These are phyloP conservation scores for Juglanconis juglandina DNA, from an alignment of 2,329 filamentous ascomycete genomes.

Conservation along the genomic window DNA sequence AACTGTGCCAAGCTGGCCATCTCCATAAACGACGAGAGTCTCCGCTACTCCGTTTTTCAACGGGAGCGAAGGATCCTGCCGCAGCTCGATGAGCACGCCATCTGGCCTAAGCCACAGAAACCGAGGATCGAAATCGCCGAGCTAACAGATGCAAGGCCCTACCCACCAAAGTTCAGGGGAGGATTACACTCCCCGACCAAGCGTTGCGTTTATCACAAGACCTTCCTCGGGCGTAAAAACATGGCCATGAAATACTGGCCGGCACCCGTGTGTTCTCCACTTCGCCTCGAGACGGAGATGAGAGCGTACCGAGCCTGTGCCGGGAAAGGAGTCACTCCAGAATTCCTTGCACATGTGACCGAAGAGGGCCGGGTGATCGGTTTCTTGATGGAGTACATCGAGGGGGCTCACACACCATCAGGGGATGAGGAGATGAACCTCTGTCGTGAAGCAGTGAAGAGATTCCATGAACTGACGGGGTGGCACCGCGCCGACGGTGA, in stretches of 20 bases:
- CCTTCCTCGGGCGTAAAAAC: neutral
- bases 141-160: neutral
- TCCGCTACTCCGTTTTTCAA: neutral
- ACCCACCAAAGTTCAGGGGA: neutral
- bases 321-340: neutral
- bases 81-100: neutral
- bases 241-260: constrained; percentile 14
- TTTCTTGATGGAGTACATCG: constrained; percentile 5
- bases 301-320: constrained; percentile 9
- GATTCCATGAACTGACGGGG: constrained; percentile 4
- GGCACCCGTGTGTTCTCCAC: neutral
- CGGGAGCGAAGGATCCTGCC: neutral
- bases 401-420: neutral
- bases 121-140: constrained; percentile 1
- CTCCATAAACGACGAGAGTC: too few species aligned
- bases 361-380: constrained; percentile 14
- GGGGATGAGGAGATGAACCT: constrained; percentile 1
- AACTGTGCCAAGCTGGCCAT: constrained; percentile 3
- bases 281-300: constrained; percentile 11
- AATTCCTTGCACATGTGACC: constrained; percentile 9
- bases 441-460: constrained; percentile 3
- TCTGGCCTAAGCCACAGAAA: neutral
- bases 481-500: constrained; percentile 8
- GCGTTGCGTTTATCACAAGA: neutral
- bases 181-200: neutral